Conservation (phyloP, 1,284 basidiomycete species). For the Cryptococcus jaspeensis region DNA sequence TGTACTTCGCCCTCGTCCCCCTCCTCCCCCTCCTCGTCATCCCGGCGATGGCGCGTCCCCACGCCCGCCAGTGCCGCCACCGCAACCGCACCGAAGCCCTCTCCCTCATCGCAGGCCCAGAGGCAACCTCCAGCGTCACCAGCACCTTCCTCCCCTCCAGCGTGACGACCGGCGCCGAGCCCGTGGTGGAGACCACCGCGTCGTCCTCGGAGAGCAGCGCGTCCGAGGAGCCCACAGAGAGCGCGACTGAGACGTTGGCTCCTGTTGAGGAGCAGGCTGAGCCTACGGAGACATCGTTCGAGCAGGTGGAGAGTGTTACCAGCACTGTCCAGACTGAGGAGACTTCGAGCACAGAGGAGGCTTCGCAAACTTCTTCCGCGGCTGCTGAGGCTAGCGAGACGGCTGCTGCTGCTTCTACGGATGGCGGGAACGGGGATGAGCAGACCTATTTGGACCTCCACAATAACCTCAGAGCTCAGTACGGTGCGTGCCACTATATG, state of each 20-base stretch:
- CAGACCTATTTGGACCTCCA: slow-evolving; percentile 30
- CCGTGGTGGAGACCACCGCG: neutral
- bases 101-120: neutral
- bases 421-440: slow-evolving; percentile 9
- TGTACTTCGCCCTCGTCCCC: no score
- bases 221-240: neutral
- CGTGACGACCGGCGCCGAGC: neutral
- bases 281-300: neutral
- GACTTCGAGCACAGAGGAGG: no score
- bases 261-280: neutral
- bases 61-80: no score
- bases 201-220: neutral
- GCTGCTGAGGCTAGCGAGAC: neutral
- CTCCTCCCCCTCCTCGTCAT: no score
- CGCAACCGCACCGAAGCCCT: no score
- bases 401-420: neutral
- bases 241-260: neutral
- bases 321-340: no score
- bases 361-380: neutral
- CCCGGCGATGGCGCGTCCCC: no score
- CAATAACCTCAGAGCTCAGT: slow-evolving; percentile 38
- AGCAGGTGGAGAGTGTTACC: no score
- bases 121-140: neutral
- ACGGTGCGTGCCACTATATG: slow-evolving; percentile 15
- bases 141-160: neutral